Evolutionary conservation across 2,329 filamentous ascomycete species (phyloP), one percentile per base, ranked within the genome.

Genomic region (Exophiala bonariae): DNA sequence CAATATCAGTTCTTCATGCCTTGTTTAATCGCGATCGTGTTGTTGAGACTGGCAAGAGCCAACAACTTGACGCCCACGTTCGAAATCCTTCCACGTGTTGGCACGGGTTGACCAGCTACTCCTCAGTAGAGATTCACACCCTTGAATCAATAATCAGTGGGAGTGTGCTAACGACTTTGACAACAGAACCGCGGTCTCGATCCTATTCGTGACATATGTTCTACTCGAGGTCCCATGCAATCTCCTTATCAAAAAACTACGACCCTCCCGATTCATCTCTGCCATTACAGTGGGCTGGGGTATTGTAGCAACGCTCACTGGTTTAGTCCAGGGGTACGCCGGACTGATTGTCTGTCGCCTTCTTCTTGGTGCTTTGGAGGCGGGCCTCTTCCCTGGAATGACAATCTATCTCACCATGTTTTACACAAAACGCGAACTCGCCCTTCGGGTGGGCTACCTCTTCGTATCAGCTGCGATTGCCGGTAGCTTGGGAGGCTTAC

Each of bases 171-270:
- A n/a, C n/a, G n/a, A n/a, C n/a, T n/a, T n/a, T n/a, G n/a, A n/a
- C n/a, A n/a, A n/a, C n/a, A 26, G 23, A 11, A 76, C 81, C 20
- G 76, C 79, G 17, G 80, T 86, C 2, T 83, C 80, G 6, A 79
- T 86, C 56, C 71, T 87, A 19, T 87, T 87, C 61, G 79, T 86
- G 44, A 84, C 83, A 2, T 87, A 72, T 50, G 49, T 56, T 22
- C 37, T 57, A 19, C 52, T 34, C 11, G 56, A 59, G 23, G 44
- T 72, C 5, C 61, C 70, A 20, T 69, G 64, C 52, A 75, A 74
- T 49, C 50, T 75, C 14, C 63, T 72, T 18, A 60, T 75, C 50
- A 74, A 74, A 57, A 61, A 60, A 18, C 59, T 76, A 39, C 71
- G 75, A 4, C 80, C 77, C 3, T 75, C 71, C 3, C 55, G 77